These are phyloP conservation scores for Monosporascus sp. DNA, from an alignment of 2,329 filamentous ascomycete genomes.

Conservation along the genomic window DNA sequence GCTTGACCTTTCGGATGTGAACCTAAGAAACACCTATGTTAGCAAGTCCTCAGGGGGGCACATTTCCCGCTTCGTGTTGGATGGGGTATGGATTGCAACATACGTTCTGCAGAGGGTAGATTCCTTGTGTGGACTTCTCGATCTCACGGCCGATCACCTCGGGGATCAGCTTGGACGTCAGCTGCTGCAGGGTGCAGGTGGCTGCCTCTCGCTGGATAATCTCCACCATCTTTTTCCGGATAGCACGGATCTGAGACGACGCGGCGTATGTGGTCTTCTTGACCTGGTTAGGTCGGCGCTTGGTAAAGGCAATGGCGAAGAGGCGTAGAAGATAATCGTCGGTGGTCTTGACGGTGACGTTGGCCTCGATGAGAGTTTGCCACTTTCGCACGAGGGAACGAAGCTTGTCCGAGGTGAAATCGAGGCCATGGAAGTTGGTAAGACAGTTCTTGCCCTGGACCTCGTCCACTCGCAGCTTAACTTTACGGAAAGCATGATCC, in stretches of 20 bases:
- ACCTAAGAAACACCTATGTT: slow-evolving; percentile 55
- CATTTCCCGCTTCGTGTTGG: neutral
- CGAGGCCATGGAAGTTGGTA: slow-evolving; percentile 99
- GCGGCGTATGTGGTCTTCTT: slow-evolving; percentile 99
- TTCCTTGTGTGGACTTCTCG: slow-evolving; percentile 98
- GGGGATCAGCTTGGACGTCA: slow-evolving; percentile 97
- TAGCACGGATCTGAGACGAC: slow-evolving; percentile 93
- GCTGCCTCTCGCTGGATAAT: slow-evolving; percentile 96
- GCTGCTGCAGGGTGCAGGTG: slow-evolving; percentile 90
- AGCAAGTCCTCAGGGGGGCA: slow-evolving; percentile 22
- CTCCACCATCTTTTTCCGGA: slow-evolving; percentile 99
- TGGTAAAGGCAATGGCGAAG: slow-evolving; percentile 99
- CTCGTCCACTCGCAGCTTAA: slow-evolving; percentile 98
- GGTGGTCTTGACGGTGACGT: slow-evolving; percentile 99
- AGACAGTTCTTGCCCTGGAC: slow-evolving; percentile 99
- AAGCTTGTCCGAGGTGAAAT: slow-evolving; percentile 99
- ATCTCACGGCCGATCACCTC: slow-evolving; percentile 99
- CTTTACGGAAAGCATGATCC: slow-evolving; percentile 99
- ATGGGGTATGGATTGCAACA: slow-evolving; percentile 31
- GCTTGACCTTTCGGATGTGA: slow-evolving; percentile 99
- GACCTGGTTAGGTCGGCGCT: slow-evolving; percentile 98
- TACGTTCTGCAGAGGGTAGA: slow-evolving; percentile 99
- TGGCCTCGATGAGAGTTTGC: slow-evolving; percentile 99
- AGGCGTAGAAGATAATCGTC: slow-evolving; percentile 99
- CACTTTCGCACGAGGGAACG: slow-evolving; percentile 99